Percentiles rank a stretch among this genome's conserved stretches.
These are phyloP conservation scores for Sechiopsis laciniata DNA, from an alignment of 306 rosid genomes.

Conservation along the genomic window DNA sequence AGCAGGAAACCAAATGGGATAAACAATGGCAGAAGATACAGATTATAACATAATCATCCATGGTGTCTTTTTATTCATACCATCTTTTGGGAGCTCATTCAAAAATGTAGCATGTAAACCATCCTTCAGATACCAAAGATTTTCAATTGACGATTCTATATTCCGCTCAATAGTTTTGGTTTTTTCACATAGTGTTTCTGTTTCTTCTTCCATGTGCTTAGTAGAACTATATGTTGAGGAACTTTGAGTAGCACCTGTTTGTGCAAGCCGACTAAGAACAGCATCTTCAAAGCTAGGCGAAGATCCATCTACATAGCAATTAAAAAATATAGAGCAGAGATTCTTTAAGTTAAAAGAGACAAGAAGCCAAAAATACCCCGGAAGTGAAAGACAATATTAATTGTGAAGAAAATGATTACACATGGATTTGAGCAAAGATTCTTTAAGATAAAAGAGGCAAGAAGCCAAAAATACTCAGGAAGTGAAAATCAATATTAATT, in stretches of 20 bases:
- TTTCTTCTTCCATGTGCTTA: slow-evolving; percentile 42
- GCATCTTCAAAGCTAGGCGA: slow-evolving; percentile 53
- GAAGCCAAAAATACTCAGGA: not conserved
- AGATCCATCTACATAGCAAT: slow-evolving; percentile 50
- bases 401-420: too few species aligned
- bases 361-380: not conserved
- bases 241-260: slow-evolving; percentile 86
- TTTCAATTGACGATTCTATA: slow-evolving; percentile 41
- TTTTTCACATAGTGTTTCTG: slow-evolving; percentile 30
- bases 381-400: not conserved
- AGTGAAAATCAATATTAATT: not conserved
- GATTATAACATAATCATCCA: slow-evolving; percentile 13
- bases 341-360: too few species aligned
- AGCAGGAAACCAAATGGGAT: slow-evolving; percentile 24
- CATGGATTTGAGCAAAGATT: too few species aligned
- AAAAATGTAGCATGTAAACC: slow-evolving; percentile 41
- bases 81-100: slow-evolving; percentile 53
- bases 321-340: not conserved
- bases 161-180: slow-evolving; percentile 41
- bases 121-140: slow-evolving; percentile 52
- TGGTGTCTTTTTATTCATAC: slow-evolving; percentile 35
- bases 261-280: slow-evolving; percentile 64
- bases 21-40: slow-evolving; percentile 8
- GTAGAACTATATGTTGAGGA: slow-evolving; percentile 40
- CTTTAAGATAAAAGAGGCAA: too few species aligned